Evolutionary conservation across 2,329 filamentous ascomycete genomes (phyloP).

Genomic region (Fusarium acutatum): DNA sequence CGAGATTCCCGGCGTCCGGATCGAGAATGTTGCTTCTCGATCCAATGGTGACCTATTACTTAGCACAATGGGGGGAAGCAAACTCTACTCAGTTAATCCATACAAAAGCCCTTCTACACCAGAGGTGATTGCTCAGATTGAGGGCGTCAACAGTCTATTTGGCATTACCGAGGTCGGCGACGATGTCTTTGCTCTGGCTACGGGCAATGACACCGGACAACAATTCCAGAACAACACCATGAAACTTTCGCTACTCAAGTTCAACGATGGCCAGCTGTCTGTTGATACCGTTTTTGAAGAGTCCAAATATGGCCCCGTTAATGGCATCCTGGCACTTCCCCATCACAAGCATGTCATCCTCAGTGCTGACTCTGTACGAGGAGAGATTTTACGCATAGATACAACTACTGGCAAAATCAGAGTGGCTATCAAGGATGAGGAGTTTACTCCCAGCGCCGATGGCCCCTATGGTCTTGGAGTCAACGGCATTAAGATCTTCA

Average conservation of each 20-base stretch:
- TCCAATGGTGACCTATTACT: slow-evolving; percentile 10
- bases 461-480: neutral
- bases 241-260: neutral
- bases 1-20: neutral
- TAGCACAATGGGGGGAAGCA: neutral
- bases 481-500: slow-evolving; percentile 2
- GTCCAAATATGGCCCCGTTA: neutral
- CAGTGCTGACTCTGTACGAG: neutral
- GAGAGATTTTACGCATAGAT: neutral
- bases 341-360: neutral
- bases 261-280: neutral
- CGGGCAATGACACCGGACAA: neutral
- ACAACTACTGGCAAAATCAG: neutral
- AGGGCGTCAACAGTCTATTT: neutral
- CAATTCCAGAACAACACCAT: neutral
- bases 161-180: neutral
- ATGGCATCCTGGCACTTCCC: neutral
- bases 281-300: neutral
- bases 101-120: fast-evolving
- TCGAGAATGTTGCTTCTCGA: slow-evolving; percentile 2
- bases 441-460: neutral
- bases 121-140: neutral
- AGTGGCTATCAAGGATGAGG: neutral
- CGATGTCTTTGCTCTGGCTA: neutral
- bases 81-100: neutral